Conservation (phyloP, 2,329 filamentous ascomycete species). For the Paramyrothecium sp. region DNA sequence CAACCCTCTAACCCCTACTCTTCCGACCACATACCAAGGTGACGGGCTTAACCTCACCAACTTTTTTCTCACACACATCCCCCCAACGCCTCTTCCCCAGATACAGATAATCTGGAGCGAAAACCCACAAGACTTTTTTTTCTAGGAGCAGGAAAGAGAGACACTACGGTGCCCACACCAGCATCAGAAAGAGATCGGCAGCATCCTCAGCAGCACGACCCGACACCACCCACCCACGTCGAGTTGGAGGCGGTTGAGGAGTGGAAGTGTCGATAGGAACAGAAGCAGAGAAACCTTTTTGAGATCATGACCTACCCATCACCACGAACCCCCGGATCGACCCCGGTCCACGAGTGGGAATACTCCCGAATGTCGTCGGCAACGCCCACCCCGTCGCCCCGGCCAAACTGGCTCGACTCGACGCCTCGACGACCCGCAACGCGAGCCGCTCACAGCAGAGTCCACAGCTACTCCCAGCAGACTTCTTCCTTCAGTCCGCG, state of each 20-base stretch:
- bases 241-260: slow-evolving; percentile 21
- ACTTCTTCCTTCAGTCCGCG: slow-evolving; percentile 36
- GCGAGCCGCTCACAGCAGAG: slow-evolving; percentile 39
- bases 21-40: slow-evolving; percentile 62
- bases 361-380: slow-evolving; percentile 53
- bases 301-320: slow-evolving; percentile 38
- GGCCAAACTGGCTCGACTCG: slow-evolving; percentile 47
- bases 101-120: neutral
- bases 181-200: neutral
- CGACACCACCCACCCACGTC: neutral
- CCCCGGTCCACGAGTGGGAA: slow-evolving; percentile 50
- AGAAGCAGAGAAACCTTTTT: slow-evolving; percentile 28
- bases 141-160: neutral
- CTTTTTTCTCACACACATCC: slow-evolving; percentile 37
- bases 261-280: neutral
- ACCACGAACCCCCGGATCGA: slow-evolving; percentile 42
- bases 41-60: slow-evolving; percentile 51
- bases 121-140: slow-evolving; percentile 4
- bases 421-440: slow-evolving; percentile 53
- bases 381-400: slow-evolving; percentile 56
- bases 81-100: slow-evolving; percentile 15
- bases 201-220: neutral
- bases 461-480: slow-evolving; percentile 36
- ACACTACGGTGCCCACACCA: neutral
- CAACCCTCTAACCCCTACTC: slow-evolving; percentile 53